Evolutionary conservation across 495 filamentous ascomycete species (phyloP).

Genomic region (Podospora australis): DNA sequence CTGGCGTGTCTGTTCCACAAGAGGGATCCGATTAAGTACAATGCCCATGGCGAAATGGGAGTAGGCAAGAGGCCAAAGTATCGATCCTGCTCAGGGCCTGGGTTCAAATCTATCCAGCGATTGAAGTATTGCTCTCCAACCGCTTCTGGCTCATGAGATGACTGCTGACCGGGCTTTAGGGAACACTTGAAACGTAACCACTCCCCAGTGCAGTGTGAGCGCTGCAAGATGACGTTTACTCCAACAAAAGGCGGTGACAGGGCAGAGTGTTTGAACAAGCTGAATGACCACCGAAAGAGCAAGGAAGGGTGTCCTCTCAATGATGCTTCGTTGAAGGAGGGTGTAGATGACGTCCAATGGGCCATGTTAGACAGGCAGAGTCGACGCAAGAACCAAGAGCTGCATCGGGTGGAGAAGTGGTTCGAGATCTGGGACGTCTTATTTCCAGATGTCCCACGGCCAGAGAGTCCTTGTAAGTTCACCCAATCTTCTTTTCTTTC

Average conservation of each 20-base stretch:
- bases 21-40: conserved; percentile 19
- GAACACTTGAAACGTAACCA: conserved; percentile 22
- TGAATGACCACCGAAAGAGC: conserved; percentile 19
- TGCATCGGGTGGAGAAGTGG: conserved; percentile 23
- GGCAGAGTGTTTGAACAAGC: conserved; percentile 13
- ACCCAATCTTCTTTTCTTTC: background rate
- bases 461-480: conserved; percentile 20
- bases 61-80: conserved; percentile 19
- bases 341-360: conserved; percentile 22
- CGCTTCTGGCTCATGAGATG: background rate
- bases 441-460: conserved; percentile 14
- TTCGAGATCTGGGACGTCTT: conserved; percentile 26
- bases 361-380: conserved; percentile 23
- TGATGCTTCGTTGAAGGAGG: conserved; percentile 17
- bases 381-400: conserved; percentile 22
- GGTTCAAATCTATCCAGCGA: conserved; percentile 23
- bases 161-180: conserved; percentile 9
- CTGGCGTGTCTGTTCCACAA: conserved; percentile 25
- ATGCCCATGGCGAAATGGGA: conserved; percentile 16
- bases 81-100: conserved; percentile 19
- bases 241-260: conserved; percentile 13
- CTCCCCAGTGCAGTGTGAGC: conserved; percentile 22
- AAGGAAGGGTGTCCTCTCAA: conserved; percentile 13
- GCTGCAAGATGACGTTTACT: conserved; percentile 20
- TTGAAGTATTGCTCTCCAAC: conserved; percentile 15